Conservation (phyloP, 805 yeast species). For the Kazachstania taianensis region DNA sequence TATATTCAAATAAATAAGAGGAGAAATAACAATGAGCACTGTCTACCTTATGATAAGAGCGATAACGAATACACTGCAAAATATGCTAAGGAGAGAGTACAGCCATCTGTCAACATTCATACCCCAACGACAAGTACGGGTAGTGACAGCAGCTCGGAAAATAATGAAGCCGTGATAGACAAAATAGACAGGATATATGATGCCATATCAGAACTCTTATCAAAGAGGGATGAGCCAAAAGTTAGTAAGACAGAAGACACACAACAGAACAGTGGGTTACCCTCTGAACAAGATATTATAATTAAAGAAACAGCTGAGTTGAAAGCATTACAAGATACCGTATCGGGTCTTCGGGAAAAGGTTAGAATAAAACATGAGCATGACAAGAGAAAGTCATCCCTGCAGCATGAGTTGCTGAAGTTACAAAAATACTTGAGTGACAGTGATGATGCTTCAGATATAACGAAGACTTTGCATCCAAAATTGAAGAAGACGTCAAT, state of each 20-base stretch:
- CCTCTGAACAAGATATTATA: constrained; percentile 29
- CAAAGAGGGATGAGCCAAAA: not conserved
- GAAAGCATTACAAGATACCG: constrained; percentile 26
- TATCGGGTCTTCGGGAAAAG: constrained; percentile 25
- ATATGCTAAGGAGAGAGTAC: no score
- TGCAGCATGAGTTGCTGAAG: constrained; percentile 24
- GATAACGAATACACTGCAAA: not conserved
- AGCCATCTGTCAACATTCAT: not conserved
- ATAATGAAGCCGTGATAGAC: not conserved
- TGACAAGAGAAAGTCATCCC: constrained; percentile 27
- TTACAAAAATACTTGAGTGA: constrained; percentile 20
- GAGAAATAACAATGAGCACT: constrained; percentile 4
- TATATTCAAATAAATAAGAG: constrained; percentile 20
- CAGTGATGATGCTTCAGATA: not conserved
- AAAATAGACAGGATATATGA: constrained; percentile 1
- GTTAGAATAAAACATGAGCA: constrained; percentile 29
- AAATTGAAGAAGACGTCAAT: not conserved
- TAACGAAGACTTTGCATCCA: not conserved
- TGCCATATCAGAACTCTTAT: not conserved
- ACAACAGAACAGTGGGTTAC: constrained; percentile 1
- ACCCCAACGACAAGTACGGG: not conserved
- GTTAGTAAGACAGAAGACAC: not conserved
- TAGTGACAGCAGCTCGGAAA: not conserved
- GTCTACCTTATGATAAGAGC: not conserved
- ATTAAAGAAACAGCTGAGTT: constrained; percentile 29